Conservation (phyloP, 1,139 yeast genomes). For the Pichia sp. region DNA sequence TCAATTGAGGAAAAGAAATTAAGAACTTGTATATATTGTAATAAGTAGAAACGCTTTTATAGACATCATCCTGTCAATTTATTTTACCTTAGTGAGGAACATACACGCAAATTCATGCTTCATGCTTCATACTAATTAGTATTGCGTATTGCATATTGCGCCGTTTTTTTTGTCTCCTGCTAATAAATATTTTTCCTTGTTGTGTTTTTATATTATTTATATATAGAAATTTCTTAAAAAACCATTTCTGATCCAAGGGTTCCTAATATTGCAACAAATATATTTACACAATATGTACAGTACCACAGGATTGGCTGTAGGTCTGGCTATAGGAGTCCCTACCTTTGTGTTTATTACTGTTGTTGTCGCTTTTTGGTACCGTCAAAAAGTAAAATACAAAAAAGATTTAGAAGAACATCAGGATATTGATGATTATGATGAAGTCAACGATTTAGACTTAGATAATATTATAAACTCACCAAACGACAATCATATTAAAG, state of each 20-base stretch:
- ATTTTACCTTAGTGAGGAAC: too few species aligned
- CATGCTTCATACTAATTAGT: too few species aligned
- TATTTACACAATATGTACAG: slow-evolving; percentile 16
- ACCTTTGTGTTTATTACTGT: slow-evolving; percentile 32
- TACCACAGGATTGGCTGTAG: slow-evolving; percentile 38
- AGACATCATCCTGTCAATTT: too few species aligned
- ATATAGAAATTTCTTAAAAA: too few species aligned
- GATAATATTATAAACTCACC: slow-evolving; percentile 20
- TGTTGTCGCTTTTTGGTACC: slow-evolving; percentile 29
- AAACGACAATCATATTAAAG: slow-evolving; percentile 4
- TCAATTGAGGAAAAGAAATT: not conserved
- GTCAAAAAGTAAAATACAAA: slow-evolving; percentile 32
- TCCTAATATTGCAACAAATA: too few species aligned
- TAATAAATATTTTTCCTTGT: too few species aligned
- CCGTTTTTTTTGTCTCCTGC: too few species aligned
- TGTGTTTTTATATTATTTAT: too few species aligned
- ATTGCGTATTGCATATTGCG: too few species aligned
- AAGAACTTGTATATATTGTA: slow-evolving; percentile 1
- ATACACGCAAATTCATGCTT: too few species aligned
- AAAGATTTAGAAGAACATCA: slow-evolving; percentile 30
- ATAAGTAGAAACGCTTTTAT: too few species aligned
- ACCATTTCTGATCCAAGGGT: too few species aligned
- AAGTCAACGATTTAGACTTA: slow-evolving; percentile 23
- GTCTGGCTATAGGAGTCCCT: slow-evolving; percentile 46
- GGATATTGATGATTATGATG: slow-evolving; percentile 15